Conservation (phyloP, 768 basidiomycete genomes). For the Boletus barrowsii region DNA sequence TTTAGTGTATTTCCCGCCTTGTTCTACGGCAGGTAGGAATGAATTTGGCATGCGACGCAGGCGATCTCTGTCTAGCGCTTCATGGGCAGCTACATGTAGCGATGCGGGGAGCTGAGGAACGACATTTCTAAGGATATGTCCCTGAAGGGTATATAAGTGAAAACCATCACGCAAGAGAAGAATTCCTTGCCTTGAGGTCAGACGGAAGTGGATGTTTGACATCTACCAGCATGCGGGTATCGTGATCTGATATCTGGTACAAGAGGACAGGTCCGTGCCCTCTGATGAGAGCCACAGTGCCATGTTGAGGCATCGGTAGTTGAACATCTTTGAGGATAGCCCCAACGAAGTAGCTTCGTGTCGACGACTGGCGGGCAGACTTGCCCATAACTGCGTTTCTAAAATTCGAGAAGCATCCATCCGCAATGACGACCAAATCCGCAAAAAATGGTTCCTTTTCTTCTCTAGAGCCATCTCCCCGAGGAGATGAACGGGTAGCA, state of each 20-base stretch:
- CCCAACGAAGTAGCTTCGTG: slow-evolving; percentile 82
- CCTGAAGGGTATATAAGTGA: slow-evolving; percentile 33
- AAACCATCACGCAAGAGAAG: background rate
- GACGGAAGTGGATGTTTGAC: slow-evolving; percentile 80
- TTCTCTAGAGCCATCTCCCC: slow-evolving; percentile 25
- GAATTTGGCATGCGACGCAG: slow-evolving; percentile 94
- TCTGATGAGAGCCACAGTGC: slow-evolving; percentile 80
- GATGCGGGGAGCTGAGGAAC: slow-evolving; percentile 77
- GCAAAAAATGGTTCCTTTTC: slow-evolving; percentile 62
- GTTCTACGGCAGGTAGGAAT: slow-evolving; percentile 79
- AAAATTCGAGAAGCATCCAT: slow-evolving; percentile 96
- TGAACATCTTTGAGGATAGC: slow-evolving; percentile 73
- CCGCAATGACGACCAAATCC: slow-evolving; percentile 82
- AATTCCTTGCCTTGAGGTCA: slow-evolving; percentile 61
- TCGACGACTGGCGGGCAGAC: slow-evolving; percentile 45
- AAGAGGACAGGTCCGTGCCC: slow-evolving; percentile 85
- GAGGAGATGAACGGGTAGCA: slow-evolving; percentile 44
- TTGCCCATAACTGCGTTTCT: slow-evolving; percentile 61
- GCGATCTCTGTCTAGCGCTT: slow-evolving; percentile 74
- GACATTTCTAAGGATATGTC: slow-evolving; percentile 68
- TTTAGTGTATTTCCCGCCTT: slow-evolving; percentile 47
- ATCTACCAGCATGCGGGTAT: slow-evolving; percentile 93
- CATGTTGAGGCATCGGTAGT: slow-evolving; percentile 72
- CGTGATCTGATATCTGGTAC: slow-evolving; percentile 86
- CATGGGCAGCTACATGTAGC: slow-evolving; percentile 61